Percentiles rank a stretch among this genome's conserved stretches.
These are phyloP conservation scores for Vigna nakashimae DNA, from an alignment of 306 rosid genomes.

Conservation along the genomic window DNA sequence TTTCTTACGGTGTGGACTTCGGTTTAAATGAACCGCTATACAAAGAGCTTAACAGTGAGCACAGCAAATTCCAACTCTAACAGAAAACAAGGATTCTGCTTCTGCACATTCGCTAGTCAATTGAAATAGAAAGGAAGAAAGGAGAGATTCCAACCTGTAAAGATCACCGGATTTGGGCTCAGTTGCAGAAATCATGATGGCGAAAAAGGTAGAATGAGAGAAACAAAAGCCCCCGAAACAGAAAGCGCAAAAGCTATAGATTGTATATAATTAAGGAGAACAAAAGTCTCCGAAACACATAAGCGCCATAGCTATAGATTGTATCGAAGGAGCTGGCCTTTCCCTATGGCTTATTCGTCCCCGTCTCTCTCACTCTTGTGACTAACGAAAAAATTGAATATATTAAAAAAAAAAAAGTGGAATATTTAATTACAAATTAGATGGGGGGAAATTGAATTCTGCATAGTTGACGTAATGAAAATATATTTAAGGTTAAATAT, in stretches of 20 bases:
- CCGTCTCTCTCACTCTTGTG: no score
- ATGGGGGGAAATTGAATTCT: not conserved
- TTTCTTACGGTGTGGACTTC: constrained; percentile 27
- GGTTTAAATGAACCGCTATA: not conserved
- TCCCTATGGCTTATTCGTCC: constrained; percentile 29
- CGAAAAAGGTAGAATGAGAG: constrained; percentile 20
- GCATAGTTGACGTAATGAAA: not conserved
- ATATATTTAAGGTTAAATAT: no score
- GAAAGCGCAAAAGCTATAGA: constrained; percentile 17
- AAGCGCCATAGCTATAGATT: no score
- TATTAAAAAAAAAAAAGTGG: no score
- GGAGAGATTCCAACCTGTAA: constrained; percentile 76
- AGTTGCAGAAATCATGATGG: constrained; percentile 77
- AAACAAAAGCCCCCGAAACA: constrained; percentile 36
- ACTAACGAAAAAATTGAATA: no score
- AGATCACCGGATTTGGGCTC: constrained; percentile 94
- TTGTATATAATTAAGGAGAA: constrained; percentile 27
- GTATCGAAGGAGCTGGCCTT: constrained; percentile 47
- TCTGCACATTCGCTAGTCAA: not conserved
- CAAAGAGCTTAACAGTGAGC: not conserved
- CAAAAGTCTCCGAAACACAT: no score
- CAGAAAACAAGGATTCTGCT: not conserved
- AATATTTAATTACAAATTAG: not conserved
- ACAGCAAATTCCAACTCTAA: not conserved
- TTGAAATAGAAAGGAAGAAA: constrained; percentile 2